Base-by-base conservation (phyloP, 2,329 filamentous ascomycete genomes). In the Trichophyton verrucosum region DNA sequence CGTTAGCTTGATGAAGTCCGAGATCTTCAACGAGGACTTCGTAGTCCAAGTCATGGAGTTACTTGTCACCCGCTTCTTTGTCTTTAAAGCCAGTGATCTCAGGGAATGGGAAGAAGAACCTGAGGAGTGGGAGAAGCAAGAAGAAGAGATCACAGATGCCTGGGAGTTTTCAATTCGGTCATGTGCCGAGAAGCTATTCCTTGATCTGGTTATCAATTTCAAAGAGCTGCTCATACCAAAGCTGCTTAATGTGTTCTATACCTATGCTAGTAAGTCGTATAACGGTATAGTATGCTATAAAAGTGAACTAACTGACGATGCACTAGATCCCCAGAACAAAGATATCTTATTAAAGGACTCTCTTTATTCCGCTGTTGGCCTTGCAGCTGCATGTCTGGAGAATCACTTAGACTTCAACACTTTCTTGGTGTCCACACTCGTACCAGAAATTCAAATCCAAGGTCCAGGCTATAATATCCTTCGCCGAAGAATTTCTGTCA, bases 81-180 rank as follows among this genome's bases (percentile, higher is more conserved):
- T 94, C 42, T 94, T 97, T 72, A 84, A 90, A 38, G 83, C 87
- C 62, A 84, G 85, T 58, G 94, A 99, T 72, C 81, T 97, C 0
- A 85, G 90, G 64, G 87, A 90, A 61, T 99, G 94, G 94, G 87
- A 95, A 70, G 87, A 95, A 69, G 91, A 96, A 61, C 90, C 92
- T 0, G 90, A 99, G 72, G 91, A 95, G 60, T 99, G 94, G 91
- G 92, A 96, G 72, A 86, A 88, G 65, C 85, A 87, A 68, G 91
- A 96, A 76, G 90, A 95, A 68, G 88, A 86, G 63, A 84, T 89
- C 62, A 86, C 88, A 40, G 88, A 90, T 66, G 89, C 88, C 1
- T 97, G 88, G 81, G 91, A 97, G 69, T 96, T 91, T 77, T 89
- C 92, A 62, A 86, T 97, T 59, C 85, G 92, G 36, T 89, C 91